phyloP scores from a whole-genome alignment of 371 early-diverging fungal species.

The Lichtheimia hyalospora region DNA sequence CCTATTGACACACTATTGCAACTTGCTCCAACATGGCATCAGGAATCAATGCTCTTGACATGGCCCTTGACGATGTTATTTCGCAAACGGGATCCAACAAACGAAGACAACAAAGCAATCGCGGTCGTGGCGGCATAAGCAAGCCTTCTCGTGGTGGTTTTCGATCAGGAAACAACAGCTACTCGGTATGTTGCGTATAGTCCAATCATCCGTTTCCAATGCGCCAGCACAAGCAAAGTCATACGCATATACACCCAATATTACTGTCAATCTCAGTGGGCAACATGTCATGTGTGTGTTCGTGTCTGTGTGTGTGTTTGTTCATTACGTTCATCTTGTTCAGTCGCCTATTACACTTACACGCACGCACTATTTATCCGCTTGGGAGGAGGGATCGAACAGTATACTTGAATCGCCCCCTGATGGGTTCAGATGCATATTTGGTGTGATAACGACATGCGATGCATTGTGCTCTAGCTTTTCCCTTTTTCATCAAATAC shows the following conservation, averaged over 20 bases:
- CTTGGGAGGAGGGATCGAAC: too few relatives aligned
- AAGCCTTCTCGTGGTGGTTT: conserved; percentile 16
- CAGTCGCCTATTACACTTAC: not conserved
- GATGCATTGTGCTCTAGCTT: conserved; percentile 3
- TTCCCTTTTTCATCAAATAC: conserved; percentile 4
- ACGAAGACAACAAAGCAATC: conserved; percentile 7
- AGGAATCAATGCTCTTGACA: conserved; percentile 41
- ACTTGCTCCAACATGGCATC: conserved; percentile 18
- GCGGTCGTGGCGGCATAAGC: conserved; percentile 19
- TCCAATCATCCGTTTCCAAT: conserved; percentile 4
- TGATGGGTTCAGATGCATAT: not conserved
- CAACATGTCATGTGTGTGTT: not conserved
- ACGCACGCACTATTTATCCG: not conserved
- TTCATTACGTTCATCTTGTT: not conserved
- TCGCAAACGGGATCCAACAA: conserved; percentile 26
- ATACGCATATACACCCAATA: conserved; percentile 9
- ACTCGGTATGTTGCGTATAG: conserved; percentile 19
- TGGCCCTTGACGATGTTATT: conserved; percentile 57
- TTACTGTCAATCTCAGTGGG: not conserved
- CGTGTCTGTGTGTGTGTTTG: not conserved
- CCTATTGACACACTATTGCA: not conserved
- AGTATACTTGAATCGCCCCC: too few relatives aligned
- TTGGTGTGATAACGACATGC: not conserved
- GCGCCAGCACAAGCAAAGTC: conserved; percentile 5
- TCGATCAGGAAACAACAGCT: conserved; percentile 21